These are phyloP conservation scores for Tricholoma sp. DNA, from an alignment of 768 basidiomycete species.

Conservation along the genomic window DNA sequence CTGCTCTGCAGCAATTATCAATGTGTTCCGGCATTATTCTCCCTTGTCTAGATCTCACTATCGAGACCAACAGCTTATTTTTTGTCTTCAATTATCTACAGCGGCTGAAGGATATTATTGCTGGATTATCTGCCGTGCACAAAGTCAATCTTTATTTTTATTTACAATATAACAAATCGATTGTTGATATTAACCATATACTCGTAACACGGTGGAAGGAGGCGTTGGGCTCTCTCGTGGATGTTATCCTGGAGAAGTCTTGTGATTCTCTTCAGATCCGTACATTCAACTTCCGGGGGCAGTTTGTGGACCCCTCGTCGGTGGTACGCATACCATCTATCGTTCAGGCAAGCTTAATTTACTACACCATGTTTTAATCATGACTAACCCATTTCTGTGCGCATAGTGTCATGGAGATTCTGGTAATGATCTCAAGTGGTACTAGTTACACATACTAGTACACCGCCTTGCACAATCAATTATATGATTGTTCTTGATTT, in stretches of 20 bases:
- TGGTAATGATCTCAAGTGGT: no score
- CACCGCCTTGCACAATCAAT: no score
- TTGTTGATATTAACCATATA: no score
- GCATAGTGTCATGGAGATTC: no score
- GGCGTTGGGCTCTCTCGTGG: neutral
- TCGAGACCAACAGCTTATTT: neutral
- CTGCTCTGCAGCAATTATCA: neutral
- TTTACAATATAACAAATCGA: neutral
- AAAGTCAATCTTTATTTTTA: neutral
- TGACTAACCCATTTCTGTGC: no score
- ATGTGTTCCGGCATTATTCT: neutral
- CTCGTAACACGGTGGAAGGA: neutral
- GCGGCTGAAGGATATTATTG: neutral
- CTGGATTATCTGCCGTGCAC: neutral
- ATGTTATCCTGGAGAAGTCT: neutral
- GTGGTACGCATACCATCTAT: no score
- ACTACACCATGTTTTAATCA: no score
- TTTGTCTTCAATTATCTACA: neutral
- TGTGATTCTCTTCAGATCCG: neutral
- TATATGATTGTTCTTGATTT: no score
- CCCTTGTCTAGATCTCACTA: neutral
- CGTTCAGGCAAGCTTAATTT: no score
- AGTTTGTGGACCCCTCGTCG: neutral
- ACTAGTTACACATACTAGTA: no score
- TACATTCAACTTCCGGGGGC: neutral